Evolutionary conservation across 495 filamentous ascomycete species (phyloP), one percentile per base, ranked within the genome.

Genomic region (Trichoderma erinaceum): DNA sequence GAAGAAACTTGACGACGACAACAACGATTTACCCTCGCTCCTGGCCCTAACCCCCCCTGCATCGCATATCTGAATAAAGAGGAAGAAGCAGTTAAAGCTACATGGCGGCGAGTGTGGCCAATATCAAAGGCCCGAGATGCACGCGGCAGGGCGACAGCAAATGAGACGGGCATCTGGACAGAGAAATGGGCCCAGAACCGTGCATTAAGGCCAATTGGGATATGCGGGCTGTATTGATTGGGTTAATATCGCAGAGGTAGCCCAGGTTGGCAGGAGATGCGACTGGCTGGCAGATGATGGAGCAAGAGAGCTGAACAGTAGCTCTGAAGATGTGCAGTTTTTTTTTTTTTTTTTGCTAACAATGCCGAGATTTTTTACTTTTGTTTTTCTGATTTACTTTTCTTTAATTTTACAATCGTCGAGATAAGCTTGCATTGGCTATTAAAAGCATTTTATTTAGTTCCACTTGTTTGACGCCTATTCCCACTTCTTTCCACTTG

Each of bases 191-290:
- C 4, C 29, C 29, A 29, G 29, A 29, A 29, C 29, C 29, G 4
- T 29, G 29, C 29, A 29, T 29, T 29, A 29, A 29, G 29, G 4
- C 29, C 29, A 29, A 29, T 29, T 29, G 29, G 48, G 48, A 52
- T 10, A 52, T 52, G 43, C 43, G 43, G 18, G 43, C 13, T n/a
- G 48, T 7, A n/a, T 52, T 16, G 48, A 21, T 52, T 52, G 48
- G 48, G 56, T 4, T 61, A 61, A 25, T 61, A 21, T 61, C 56
- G 56, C 56, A 61, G 56, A 61, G 56, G 56, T 61, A 61, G 23
- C 56, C 56, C 56, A 61, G 56, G 23, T 61, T 61, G 56, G 56
- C 56, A 61, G 56, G 56, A 61, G 56, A 61, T 61, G 56, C 56
- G 56, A 61, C 27, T 61, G 23, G 56, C 56, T 61, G 23, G 25